Base-by-base conservation (phyloP, 1,284 basidiomycete species). In the Schizopora paradoxa region DNA sequence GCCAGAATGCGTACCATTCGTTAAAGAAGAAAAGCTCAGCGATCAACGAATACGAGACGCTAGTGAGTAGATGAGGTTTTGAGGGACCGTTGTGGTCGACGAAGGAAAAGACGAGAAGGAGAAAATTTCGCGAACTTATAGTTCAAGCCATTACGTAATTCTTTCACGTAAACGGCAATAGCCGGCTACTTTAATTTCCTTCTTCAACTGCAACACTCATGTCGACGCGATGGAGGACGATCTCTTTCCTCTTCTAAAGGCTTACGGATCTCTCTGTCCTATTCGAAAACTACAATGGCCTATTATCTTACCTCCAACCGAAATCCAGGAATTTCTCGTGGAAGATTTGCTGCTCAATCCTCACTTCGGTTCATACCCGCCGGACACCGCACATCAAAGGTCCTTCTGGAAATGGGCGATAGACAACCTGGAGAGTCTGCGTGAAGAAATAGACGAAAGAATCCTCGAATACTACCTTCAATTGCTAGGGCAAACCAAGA, bases 321-420 rank as follows among this genome's bases (percentile, higher is more conserved):
- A 59, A 11, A 58, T 75, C 29, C 80, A 85, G 51, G 55, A 65
- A 6, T 81, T 81, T 54, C 57, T 87, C 10, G 58, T 86, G 41
- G 55, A 69, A 13, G 56, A 58, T 18, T 59, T 88, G 40, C 61
- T 86, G 6, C 56, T 72, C 5, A 69, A 72, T 53, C 51, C 61
- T 3, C 81, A 82, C 57, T 70, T 84, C 29, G 54, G 61, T 43
- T 54, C 56, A 27, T 85, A 79, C 55, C 73, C 83, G 3, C 82
- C 85, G 1, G 77, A 83, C 0, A 48, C 52, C 11, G 68, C 75
- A 51, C 86, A 82, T 53, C 82, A 83, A 51, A 64, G 65, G 40
- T 49, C 59, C 1, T 86, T 86, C 57, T 88, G 83, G 83, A 88
- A 86, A 63, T 81, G 77, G 75, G 67, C 66, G 0, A 73, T 87